Evolutionary conservation across 352 stramenopile genomes (phyloP), one percentile per base, ranked within the genome.

Genomic region (Phytophthora podocarpi): DNA sequence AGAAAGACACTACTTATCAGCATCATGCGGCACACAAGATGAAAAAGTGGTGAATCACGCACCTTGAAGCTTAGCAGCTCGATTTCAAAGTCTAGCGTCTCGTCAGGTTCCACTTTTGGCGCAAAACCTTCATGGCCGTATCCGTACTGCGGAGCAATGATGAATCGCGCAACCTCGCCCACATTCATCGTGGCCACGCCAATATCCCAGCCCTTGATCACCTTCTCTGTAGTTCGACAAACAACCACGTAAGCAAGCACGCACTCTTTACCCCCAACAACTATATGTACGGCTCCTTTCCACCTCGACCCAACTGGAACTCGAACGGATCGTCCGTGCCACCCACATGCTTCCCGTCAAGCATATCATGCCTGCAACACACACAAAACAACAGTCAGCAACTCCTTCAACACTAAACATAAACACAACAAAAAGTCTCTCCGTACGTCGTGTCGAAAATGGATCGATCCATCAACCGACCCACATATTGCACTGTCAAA

Each of bases 41-140:
- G 23, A 52, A 50, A 53, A 5, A 2, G 9, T 32, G 27, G 27
- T 21, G 24, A 5, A 6, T n/a, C n/a, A 21, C 32, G 9, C 51
- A 93, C 85, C 56, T 86, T 87, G 48, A 91, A 95, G 56, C 74
- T 72, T 8, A 93, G 45, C 43, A 95, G 57, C 59, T 95, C 86
- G 45, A 95, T 95, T 46, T 95, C 86, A 63, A 93, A 95, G 60
- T 95, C 84, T 5, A 95, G 76, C 13, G 79, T 91, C 67, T 95
- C 86, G 47, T 95, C 72, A 1, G 86, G 86, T 57, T 95, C 86
- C 18, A 95, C 80, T 46, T 95, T 95, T 5, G 86, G 86, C 0
- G 86, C 86, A 51, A 93, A 92, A 3, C 86, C 86, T 45, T 91
- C 70, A 8, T 76, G 67, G 15, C 86, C 86, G 56, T 95, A 95